Conservation (phyloP, 1,139 yeast species). For the Arxiozyma slooffiae region DNA sequence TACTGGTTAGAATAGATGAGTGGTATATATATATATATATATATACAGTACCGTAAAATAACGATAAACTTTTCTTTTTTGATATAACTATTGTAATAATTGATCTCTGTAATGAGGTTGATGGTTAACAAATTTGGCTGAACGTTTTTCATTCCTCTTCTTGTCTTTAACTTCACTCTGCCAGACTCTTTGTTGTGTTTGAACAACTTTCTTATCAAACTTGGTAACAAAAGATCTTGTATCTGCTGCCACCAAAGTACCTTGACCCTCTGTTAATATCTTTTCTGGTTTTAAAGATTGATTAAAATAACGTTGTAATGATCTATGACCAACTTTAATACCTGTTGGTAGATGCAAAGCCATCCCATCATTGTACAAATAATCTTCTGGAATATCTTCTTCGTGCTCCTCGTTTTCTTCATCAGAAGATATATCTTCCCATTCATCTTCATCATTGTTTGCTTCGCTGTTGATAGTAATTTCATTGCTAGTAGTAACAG, state of each 20-base stretch:
- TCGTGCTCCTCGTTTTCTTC: conserved; percentile 40
- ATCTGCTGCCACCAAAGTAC: conserved; percentile 89
- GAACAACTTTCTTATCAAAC: conserved; percentile 44
- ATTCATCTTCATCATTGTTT: conserved; percentile 34
- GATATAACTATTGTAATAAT: conserved; percentile 50
- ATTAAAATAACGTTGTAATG: conserved; percentile 75
- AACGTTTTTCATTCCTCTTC: conserved; percentile 66
- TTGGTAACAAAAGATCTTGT: conserved; percentile 57
- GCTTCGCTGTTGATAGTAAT: conserved; percentile 19
- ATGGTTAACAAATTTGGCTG: conserved; percentile 71
- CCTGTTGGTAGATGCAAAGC: conserved; percentile 85
- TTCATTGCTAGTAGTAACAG: background rate
- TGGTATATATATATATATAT: background rate
- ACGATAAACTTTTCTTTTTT: background rate
- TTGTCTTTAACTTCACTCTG: conserved; percentile 54
- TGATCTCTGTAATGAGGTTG: conserved; percentile 91
- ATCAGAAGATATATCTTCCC: conserved; percentile 31
- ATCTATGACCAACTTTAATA: conserved; percentile 78
- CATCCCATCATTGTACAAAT: conserved; percentile 52
- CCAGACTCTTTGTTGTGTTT: conserved; percentile 71
- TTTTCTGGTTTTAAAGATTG: conserved; percentile 73
- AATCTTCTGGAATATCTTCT: conserved; percentile 38
- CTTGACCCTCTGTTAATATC: conserved; percentile 76
- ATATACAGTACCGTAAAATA: background rate
- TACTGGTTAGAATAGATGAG: background rate